A percentile compares a stretch with the other conserved stretches of the same genome.
phyloP scores from a whole-genome alignment of 805 yeast genomes.

The Scheffersomyces ergatensis region DNA sequence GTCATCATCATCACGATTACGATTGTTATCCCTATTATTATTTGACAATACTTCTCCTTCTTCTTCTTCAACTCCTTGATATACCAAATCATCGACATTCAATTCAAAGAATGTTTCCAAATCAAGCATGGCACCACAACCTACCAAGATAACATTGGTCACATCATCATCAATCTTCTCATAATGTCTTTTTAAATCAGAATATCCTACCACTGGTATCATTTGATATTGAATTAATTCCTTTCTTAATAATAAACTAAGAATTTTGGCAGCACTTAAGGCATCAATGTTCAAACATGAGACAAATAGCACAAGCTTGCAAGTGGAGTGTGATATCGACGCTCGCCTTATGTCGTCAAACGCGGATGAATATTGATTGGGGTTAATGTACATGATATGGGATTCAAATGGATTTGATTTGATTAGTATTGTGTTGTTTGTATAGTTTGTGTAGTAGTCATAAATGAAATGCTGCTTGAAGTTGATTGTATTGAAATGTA shows the following conservation, averaged over 20 bases:
- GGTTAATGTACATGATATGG: conserved; percentile 77
- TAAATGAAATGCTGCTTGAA: too few species aligned
- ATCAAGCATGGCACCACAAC: conserved; percentile 94
- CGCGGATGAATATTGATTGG: conserved; percentile 63
- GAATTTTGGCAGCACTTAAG: conserved; percentile 79
- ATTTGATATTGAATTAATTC: conserved; percentile 85
- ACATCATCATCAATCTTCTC: conserved; percentile 68
- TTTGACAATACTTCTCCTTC: neutral
- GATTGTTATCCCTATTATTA: conserved; percentile 10
- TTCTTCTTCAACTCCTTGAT: conserved; percentile 16
- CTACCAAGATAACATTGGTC: conserved; percentile 72
- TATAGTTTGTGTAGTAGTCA: too few species aligned
- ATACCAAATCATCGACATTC: conserved; percentile 51
- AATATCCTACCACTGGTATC: conserved; percentile 89
- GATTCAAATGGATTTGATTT: too few species aligned
- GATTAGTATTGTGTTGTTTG: too few species aligned
- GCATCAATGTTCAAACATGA: conserved; percentile 92
- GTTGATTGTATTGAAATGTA: too few species aligned
- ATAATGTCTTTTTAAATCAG: conserved; percentile 69
- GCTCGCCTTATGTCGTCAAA: conserved; percentile 66
- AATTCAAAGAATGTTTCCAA: conserved; percentile 70
- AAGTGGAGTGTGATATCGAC: conserved; percentile 89
- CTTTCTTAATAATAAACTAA: conserved; percentile 67
- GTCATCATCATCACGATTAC: conserved; percentile 20
- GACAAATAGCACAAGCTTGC: conserved; percentile 82